Evolutionary conservation across 305 asterid genomes (phyloP).

Genomic region (Solanum chacoense): DNA sequence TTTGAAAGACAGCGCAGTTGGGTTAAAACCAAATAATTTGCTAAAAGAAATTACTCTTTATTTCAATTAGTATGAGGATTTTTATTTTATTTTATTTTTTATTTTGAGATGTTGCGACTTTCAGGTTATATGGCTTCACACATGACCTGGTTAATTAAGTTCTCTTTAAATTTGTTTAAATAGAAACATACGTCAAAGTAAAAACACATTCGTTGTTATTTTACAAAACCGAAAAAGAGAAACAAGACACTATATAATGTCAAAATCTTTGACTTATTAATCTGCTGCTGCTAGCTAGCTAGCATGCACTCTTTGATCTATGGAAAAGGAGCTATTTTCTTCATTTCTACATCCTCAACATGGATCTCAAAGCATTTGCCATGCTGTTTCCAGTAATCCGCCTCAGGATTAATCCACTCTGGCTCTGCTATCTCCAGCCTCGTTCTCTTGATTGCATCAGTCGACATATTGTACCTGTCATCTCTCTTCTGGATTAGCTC

Average conservation of each 20-base stretch:
- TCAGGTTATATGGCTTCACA: too few species aligned
- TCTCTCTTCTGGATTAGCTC: conserved; percentile 43
- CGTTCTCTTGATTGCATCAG: conserved; percentile 17
- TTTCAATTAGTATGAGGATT: too few species aligned
- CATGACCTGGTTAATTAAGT: too few species aligned
- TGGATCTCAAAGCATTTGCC: conserved; percentile 59
- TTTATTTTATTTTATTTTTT: too few species aligned
- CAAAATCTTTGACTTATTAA: background rate
- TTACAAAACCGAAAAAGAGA: background rate
- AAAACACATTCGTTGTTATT: background rate
- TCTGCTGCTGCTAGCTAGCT: background rate
- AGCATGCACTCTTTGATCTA: background rate
- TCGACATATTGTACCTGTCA: conserved; percentile 31
- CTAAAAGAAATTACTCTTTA: too few species aligned
- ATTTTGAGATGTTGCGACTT: too few species aligned
- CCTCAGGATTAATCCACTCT: conserved; percentile 28
- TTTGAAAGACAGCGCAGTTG: too few species aligned
- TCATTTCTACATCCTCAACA: conserved; percentile 31
- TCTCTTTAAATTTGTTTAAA: too few species aligned
- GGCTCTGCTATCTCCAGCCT: conserved; percentile 40
- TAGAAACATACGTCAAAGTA: too few species aligned
- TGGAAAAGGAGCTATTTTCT: conserved; percentile 29
- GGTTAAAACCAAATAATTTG: too few species aligned
- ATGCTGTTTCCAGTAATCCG: conserved; percentile 64
- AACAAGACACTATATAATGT: background rate